These are phyloP conservation scores for Gossypium lobatum DNA, from an alignment of 441 rosid genomes.

Conservation along the genomic window DNA sequence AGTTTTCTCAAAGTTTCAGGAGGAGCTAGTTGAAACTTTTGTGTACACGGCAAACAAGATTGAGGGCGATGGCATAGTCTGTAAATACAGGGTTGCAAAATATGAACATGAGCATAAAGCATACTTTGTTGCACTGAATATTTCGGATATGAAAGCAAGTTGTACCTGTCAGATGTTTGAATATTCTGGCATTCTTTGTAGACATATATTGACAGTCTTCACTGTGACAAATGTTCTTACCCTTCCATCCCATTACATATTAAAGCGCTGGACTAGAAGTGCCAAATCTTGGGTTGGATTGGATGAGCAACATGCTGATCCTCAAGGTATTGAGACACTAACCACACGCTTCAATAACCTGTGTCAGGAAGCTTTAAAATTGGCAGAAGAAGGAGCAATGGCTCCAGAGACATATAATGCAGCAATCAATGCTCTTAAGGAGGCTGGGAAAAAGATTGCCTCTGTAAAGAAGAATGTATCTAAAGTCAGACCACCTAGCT, in stretches of 20 bases:
- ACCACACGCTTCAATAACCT: conserved; percentile 54
- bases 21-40: conserved; percentile 66
- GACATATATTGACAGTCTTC: conserved; percentile 61
- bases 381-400: conserved; percentile 45
- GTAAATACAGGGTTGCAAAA: conserved; percentile 51
- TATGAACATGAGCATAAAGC: conserved; percentile 60
- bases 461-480: conserved; percentile 40
- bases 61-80: conserved; percentile 40
- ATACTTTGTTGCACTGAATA: conserved; percentile 34
- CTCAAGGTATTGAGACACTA: conserved; percentile 32
- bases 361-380: conserved; percentile 49
- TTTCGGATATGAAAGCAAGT: conserved; percentile 44
- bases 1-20: conserved; percentile 64
- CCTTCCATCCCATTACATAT: conserved; percentile 54
- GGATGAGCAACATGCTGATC: conserved; percentile 37
- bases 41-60: conserved; percentile 54
- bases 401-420: conserved; percentile 41
- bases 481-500: conserved; percentile 30
- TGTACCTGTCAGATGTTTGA: conserved; percentile 79
- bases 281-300: conserved; percentile 42
- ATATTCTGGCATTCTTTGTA: conserved; percentile 56
- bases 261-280: conserved; percentile 59
- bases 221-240: conserved; percentile 64
- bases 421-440: conserved; percentile 44
- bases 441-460: conserved; percentile 38